Base-by-base conservation (phyloP, 768 basidiomycete species). In the Boletus edulis region DNA sequence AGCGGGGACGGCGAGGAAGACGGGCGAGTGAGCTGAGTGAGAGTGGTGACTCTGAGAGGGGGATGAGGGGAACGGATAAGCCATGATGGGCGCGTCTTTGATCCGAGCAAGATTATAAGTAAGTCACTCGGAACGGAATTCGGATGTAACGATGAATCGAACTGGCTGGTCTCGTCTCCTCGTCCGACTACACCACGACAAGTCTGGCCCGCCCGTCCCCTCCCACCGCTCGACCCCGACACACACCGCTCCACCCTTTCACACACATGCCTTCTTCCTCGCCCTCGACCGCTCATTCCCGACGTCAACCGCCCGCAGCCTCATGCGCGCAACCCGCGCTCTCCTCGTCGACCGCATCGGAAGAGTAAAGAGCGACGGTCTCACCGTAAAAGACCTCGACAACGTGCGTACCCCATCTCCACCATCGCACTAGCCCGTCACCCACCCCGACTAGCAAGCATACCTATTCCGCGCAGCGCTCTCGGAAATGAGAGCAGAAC, bases 381-480 rank as follows among this genome's bases (percentile, higher is more conserved):
- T 94, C 63, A 82, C 84, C 15, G 71, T 76, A 15, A 89, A 93
- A 71, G 91, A 94, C 67, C 68, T 91, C 40, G 91, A 91, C 66
- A 92, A 91, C 68, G 91, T 91, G 68, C 51, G 87, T 65, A 9
- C 40, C 13, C 1, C 20, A 0, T 29, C 39, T 17, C 34, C 15
- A 1, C 20, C 10, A 0, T 1, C 34, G n/a, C 41, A 4, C 32
- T 7, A 24, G 8, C 29, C 1, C 27, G 7, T 48, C 42, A 41
- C 52, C 38, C 20, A 50, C 45, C 0, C 22, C 29, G 32, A 20
- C 3, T 64, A 97, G 93, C 91, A 95, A 86, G 94, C 94, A 17
- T 98, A 98, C 70, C 77, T 98, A 32, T 97, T 97, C 72, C 85
- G 87, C 44, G 97, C 97, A 18, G 97, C 96, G 0, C 72, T 98